Evolutionary conservation across 768 basidiomycete species (phyloP).

Genomic region (Phlebiopsis flavidoalba): DNA sequence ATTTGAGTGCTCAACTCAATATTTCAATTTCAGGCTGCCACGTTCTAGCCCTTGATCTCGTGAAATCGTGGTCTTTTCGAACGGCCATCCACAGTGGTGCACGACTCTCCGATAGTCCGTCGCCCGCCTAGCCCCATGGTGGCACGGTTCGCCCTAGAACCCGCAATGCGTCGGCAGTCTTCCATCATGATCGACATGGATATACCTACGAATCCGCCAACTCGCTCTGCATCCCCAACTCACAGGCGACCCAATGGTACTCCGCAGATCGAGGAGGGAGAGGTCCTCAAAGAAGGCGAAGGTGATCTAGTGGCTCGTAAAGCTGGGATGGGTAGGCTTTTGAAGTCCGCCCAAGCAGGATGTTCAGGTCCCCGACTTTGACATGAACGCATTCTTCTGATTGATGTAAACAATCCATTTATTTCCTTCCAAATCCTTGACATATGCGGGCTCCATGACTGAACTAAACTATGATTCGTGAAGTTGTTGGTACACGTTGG

Average conservation of each 20-base stretch:
- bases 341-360: constrained; percentile 92
- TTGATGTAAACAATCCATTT: neutral
- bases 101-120: constrained; percentile 16
- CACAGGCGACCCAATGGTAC: constrained; percentile 15
- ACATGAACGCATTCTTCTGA: constrained; percentile 74
- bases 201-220: constrained; percentile 54
- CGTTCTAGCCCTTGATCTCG: constrained; percentile 83
- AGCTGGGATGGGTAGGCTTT: constrained; percentile 73
- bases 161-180: constrained; percentile 53
- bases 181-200: constrained; percentile 92
- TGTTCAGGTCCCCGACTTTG: constrained; percentile 80
- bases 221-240: constrained; percentile 48
- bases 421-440: neutral
- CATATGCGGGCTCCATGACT: constrained; percentile 2
- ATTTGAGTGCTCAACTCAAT: neutral
- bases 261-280: constrained; percentile 16
- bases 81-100: constrained; percentile 49
- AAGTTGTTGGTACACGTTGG: neutral
- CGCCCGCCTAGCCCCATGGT: constrained; percentile 40
- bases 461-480: constrained; percentile 1
- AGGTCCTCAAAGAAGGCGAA: constrained; percentile 44
- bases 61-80: constrained; percentile 91
- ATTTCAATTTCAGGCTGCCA: constrained; percentile 67
- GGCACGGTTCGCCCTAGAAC: constrained; percentile 46
- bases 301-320: constrained; percentile 57